Base-by-base conservation (phyloP, 2,329 filamentous ascomycete species). In the Pochonia chlamydosporia region DNA sequence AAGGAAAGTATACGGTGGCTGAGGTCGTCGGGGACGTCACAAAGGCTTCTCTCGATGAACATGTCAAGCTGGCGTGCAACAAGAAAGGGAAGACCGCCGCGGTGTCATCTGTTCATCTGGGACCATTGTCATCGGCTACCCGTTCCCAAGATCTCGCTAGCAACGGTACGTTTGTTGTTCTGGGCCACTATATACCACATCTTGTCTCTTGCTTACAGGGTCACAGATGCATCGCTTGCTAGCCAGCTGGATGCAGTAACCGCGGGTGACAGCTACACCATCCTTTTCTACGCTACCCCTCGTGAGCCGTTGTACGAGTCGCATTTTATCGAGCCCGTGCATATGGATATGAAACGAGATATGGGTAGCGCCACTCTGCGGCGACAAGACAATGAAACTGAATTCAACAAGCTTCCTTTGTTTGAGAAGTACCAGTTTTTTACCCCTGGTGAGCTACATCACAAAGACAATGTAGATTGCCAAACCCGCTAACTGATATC, bases 371-470 rank as follows among this genome's bases (percentile, higher is more conserved):
- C 53, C n/a, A 46, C 52, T n/a, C 42, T 53, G 20, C 53, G 52
- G 54, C 69, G 65, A 47, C 66, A 67, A 16, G 60, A 62, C 14
- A 73, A 78, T 49, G 59, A 53, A 45, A 70, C 63, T 6, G 63
- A 59, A 6, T 57, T 59, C 44, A 59, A 75, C 48, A 73, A 66
- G 30, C 64, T 75, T 25, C 74, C 81, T 4, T 68, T 95, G 37
- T 97, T 99, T 59, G 87, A 95, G 68, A 90, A 87, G 66, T 99
- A 99, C 66, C 87, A 96, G 64, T 97, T 91, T 71, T 86, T 99
- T 56, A 92, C 85, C 10, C 89, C 90, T 59, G 89, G 89, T 92
- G 70, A 50, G 54, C 16, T 18, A 33, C 20, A 7, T 14, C 6
- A 13, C 26, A 8, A 16, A 20, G 2, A 40, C 40, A 23, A 16